Conservation (phyloP, 116 monocot genomes). For the Trichopus zeylanicus region DNA sequence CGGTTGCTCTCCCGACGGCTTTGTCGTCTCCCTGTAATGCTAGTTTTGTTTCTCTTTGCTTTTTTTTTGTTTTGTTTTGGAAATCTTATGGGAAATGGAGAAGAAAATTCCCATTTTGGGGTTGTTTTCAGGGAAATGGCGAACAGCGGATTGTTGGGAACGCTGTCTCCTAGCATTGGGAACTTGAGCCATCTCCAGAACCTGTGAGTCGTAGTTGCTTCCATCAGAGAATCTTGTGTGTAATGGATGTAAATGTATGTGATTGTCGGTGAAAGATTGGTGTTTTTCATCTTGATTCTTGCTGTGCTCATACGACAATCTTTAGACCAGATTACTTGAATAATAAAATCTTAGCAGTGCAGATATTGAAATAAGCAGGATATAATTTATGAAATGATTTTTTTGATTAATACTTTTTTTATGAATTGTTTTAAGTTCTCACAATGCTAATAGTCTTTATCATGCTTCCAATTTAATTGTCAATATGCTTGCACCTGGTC, state of each 20-base stretch:
- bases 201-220: slow-evolving; percentile 31
- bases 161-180: slow-evolving; percentile 71
- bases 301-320: too few relatives aligned
- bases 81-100: too few relatives aligned
- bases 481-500: not conserved
- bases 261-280: too few relatives aligned
- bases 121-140: slow-evolving; percentile 69
- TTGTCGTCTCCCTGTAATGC: slow-evolving; percentile 83
- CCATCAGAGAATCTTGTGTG: not conserved
- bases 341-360: too few relatives aligned
- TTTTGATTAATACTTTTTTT: too few relatives aligned
- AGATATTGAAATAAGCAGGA: too few relatives aligned
- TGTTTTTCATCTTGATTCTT: too few relatives aligned
- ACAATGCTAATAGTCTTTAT: not conserved
- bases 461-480: not conserved
- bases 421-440: too few relatives aligned
- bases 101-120: not conserved
- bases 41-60: slow-evolving; percentile 3
- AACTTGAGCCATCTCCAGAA: slow-evolving; percentile 85
- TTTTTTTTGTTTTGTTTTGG: not conserved
- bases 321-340: too few relatives aligned
- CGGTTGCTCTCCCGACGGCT: slow-evolving; percentile 73
- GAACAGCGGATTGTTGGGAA: slow-evolving; percentile 55
- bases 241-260: not conserved
- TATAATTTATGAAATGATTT: too few relatives aligned